A percentile compares a stretch with the other conserved stretches of the same genome.
phyloP scores from a whole-genome alignment of 768 basidiomycete genomes.

The Hygrophorus russula region DNA sequence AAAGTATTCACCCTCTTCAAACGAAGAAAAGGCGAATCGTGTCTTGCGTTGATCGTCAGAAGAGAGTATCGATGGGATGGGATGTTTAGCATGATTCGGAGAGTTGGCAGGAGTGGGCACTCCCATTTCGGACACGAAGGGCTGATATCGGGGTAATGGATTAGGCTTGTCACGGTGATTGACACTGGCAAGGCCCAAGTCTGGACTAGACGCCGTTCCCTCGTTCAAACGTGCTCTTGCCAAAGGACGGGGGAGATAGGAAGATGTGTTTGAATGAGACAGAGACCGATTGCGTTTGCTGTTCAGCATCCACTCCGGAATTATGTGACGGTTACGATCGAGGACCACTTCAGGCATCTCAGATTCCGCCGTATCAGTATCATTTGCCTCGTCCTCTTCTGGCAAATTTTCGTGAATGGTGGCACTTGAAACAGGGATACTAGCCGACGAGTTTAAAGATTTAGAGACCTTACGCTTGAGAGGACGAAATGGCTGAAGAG shows the following conservation, averaged over 20 bases:
- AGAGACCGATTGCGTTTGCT: slow-evolving; percentile 37
- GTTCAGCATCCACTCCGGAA: slow-evolving; percentile 84
- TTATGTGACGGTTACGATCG: slow-evolving; percentile 89
- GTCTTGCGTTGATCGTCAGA: background rate
- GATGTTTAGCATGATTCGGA: slow-evolving; percentile 19
- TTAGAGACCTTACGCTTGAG: slow-evolving; percentile 19
- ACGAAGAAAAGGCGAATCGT: slow-evolving; percentile 9
- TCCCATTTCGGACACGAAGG: slow-evolving; percentile 25
- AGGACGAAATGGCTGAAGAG: slow-evolving; percentile 14
- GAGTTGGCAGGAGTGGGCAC: slow-evolving; percentile 42
- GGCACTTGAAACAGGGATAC: slow-evolving; percentile 11
- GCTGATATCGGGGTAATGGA: slow-evolving; percentile 29
- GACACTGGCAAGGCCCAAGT: slow-evolving; percentile 28
- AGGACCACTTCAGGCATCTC: slow-evolving; percentile 93
- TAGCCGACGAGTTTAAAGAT: slow-evolving; percentile 10
- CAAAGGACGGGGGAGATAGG: slow-evolving; percentile 18
- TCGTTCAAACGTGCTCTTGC: slow-evolving; percentile 30
- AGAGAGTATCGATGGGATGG: background rate
- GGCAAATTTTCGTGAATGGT: slow-evolving; percentile 10
- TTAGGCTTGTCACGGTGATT: slow-evolving; percentile 19
- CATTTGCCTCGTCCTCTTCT: slow-evolving; percentile 18
- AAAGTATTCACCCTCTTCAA: slow-evolving; percentile 20
- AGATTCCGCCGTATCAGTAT: slow-evolving; percentile 51
- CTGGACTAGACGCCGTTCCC: slow-evolving; percentile 61
- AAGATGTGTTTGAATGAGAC: slow-evolving; percentile 34